Percentiles rank a stretch among this genome's conserved stretches.
Evolutionary conservation across 2,329 filamentous ascomycete genomes (phyloP).

Genomic region (Colletotrichum acutatum): DNA sequence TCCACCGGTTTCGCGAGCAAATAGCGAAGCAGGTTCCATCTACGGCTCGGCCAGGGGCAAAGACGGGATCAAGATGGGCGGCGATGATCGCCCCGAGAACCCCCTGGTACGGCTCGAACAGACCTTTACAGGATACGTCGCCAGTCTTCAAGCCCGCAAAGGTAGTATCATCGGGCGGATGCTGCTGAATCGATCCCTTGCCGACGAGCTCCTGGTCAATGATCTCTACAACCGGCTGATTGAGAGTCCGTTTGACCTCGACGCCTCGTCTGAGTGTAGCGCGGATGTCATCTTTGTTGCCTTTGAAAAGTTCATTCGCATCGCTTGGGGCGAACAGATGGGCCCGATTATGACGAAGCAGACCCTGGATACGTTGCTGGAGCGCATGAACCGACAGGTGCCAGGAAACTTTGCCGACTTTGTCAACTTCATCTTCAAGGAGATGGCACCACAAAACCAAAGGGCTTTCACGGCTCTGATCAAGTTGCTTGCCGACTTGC

Average conservation of each 20-base stretch:
- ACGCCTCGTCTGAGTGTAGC: slow-evolving; percentile 78
- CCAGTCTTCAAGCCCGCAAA: slow-evolving; percentile 84
- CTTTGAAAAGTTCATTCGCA: slow-evolving; percentile 91
- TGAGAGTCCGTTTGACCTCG: slow-evolving; percentile 83
- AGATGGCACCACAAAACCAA: slow-evolving; percentile 76
- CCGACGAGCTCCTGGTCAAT: slow-evolving; percentile 85
- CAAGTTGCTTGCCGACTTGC: slow-evolving; percentile 85
- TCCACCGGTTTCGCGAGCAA: slow-evolving; percentile 51
- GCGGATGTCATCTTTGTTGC: slow-evolving; percentile 90
- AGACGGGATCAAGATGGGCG: slow-evolving; percentile 52
- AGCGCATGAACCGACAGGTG: slow-evolving; percentile 71
- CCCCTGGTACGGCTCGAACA: slow-evolving; percentile 82
- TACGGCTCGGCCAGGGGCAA: slow-evolving; percentile 65
- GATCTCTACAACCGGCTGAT: slow-evolving; percentile 90
- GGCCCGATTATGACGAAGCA: slow-evolving; percentile 82
- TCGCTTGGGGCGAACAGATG: slow-evolving; percentile 90
- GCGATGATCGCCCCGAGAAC: slow-evolving; percentile 70
- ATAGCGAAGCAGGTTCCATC: slow-evolving; percentile 61
- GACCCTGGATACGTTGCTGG: slow-evolving; percentile 79
- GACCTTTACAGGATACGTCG: slow-evolving; percentile 84
- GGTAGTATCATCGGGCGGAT: slow-evolving; percentile 86
- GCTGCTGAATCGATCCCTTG: slow-evolving; percentile 74
- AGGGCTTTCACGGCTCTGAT: slow-evolving; percentile 86
- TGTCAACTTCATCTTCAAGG: slow-evolving; percentile 71
- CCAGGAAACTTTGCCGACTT: slow-evolving; percentile 80